These are phyloP conservation scores for Fomitopsis schrenkii DNA, from an alignment of 1,284 basidiomycete genomes.

Conservation along the genomic window DNA sequence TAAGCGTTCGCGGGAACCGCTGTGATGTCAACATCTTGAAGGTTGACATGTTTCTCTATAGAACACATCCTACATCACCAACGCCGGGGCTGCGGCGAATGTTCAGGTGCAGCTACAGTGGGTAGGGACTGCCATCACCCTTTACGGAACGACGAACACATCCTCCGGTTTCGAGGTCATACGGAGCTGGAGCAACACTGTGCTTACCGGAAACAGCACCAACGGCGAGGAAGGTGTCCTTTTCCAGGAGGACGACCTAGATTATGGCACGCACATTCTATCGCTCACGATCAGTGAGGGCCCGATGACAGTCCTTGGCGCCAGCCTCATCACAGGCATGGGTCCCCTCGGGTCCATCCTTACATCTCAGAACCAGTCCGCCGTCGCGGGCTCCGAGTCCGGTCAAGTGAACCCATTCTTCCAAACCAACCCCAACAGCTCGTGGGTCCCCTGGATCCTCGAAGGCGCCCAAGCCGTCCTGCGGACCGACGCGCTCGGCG, in stretches of 20 bases:
- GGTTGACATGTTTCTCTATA: background rate
- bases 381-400: background rate
- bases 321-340: background rate
- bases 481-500: background rate
- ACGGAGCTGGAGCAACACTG: background rate
- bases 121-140: constrained; percentile 1
- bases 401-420: background rate
- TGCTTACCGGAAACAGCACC: background rate
- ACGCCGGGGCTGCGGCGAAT: background rate
- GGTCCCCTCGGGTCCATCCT: background rate
- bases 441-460: background rate
- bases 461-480: background rate
- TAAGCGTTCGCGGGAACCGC: background rate
- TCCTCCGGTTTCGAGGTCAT: background rate
- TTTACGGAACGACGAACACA: background rate
- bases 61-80: background rate
- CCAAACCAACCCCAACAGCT: background rate
- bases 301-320: background rate
- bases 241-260: background rate
- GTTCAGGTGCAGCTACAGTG: background rate
- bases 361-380: background rate
- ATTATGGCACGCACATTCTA: background rate
- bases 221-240: background rate
- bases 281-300: background rate
- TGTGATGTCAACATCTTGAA: background rate